Percentiles rank a stretch among this genome's conserved stretches.
Evolutionary conservation across 2,329 filamentous ascomycete genomes (phyloP).

Genomic region (Fusarium pilosicola): DNA sequence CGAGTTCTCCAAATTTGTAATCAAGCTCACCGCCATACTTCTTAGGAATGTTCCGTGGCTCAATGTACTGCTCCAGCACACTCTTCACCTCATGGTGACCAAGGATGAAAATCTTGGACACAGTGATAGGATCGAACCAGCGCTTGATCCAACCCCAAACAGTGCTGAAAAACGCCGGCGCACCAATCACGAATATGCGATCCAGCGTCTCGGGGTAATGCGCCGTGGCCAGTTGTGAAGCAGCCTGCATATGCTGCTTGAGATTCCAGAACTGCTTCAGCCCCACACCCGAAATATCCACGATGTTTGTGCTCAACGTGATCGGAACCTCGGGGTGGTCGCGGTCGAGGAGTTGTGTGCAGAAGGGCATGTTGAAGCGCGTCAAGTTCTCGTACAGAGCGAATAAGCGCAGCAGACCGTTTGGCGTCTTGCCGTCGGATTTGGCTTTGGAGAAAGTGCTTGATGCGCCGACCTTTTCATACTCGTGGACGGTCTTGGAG

Average conservation of each 20-base stretch:
- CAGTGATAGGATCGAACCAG: slow-evolving; percentile 94
- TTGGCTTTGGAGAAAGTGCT: slow-evolving; percentile 69
- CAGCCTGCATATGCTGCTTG: slow-evolving; percentile 92
- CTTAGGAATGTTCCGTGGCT: slow-evolving; percentile 84
- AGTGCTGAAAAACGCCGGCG: slow-evolving; percentile 89
- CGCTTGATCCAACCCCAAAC: slow-evolving; percentile 96
- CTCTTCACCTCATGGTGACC: slow-evolving; percentile 75
- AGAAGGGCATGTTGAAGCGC: slow-evolving; percentile 85
- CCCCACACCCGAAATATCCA: slow-evolving; percentile 88
- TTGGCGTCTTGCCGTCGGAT: slow-evolving; percentile 72
- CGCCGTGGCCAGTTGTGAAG: slow-evolving; percentile 86
- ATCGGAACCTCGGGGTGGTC: slow-evolving; percentile 83
- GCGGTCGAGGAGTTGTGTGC: slow-evolving; percentile 78
- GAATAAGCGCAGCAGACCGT: slow-evolving; percentile 86
- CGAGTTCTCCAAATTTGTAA: slow-evolving; percentile 80
- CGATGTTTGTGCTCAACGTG: slow-evolving; percentile 92
- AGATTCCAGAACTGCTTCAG: slow-evolving; percentile 97
- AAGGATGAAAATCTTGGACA: slow-evolving; percentile 96
- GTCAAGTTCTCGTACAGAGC: slow-evolving; percentile 94
- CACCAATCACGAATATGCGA: slow-evolving; percentile 78
- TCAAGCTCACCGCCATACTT: slow-evolving; percentile 89
- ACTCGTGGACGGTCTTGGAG: slow-evolving; percentile 80
- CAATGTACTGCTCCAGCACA: slow-evolving; percentile 84
- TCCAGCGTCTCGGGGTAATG: slow-evolving; percentile 94
- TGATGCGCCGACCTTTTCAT: slow-evolving; percentile 73